phyloP scores from a whole-genome alignment of 139 green algal species.

The Picochlorum costavermella region DNA sequence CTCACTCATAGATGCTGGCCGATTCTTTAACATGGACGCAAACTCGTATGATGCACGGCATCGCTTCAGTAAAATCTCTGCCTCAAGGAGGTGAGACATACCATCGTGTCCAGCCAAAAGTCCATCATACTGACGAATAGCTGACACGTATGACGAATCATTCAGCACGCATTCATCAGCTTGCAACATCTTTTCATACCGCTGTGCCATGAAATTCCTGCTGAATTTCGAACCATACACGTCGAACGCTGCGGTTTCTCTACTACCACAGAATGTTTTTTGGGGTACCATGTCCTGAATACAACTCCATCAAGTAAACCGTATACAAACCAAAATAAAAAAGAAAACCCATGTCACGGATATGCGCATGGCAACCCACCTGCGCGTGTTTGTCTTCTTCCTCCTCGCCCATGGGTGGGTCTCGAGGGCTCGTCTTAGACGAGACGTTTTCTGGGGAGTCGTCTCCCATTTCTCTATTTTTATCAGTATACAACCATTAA shows the following conservation, averaged over 20 bases:
- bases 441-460: too few species aligned
- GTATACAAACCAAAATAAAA: too few species aligned
- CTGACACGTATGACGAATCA: background rate
- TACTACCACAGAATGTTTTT: too few species aligned
- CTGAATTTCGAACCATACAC: conserved; percentile 11
- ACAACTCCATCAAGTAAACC: too few species aligned
- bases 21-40: conserved; percentile 13
- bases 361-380: too few species aligned
- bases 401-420: too few species aligned
- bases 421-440: too few species aligned
- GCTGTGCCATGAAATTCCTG: background rate
- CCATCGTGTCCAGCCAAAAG: conserved; percentile 2
- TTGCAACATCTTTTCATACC: background rate
- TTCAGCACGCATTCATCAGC: background rate
- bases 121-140: background rate
- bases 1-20: conserved; percentile 37
- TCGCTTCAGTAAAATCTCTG: background rate
- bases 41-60: conserved; percentile 5
- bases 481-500: too few species aligned
- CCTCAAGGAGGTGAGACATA: background rate
- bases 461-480: too few species aligned
- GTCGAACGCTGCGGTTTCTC: background rate
- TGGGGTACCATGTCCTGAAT: too few species aligned
- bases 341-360: too few species aligned
- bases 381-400: too few species aligned